Base-by-base conservation (phyloP, 2,329 filamentous ascomycete genomes). In the Diaporthe nobilis region DNA sequence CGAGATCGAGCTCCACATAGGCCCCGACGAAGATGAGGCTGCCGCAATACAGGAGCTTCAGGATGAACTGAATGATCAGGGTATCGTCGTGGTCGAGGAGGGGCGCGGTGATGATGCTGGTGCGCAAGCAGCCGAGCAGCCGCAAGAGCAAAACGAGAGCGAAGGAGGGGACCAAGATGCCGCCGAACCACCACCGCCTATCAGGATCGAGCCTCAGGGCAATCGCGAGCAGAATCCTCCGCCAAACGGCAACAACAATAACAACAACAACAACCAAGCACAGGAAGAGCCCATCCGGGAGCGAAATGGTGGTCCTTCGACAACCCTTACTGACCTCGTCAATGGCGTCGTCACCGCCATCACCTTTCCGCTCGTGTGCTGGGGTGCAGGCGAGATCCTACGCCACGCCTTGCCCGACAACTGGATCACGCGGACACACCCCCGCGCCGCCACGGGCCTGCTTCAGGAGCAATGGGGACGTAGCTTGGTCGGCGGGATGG, bases 381-480 rank as follows among this genome's bases (percentile, higher is more conserved):
- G 93, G 42, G 89, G 91, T 20, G 91, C 95, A 84, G 97, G 97
- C 60, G 93, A 95, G 80, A 81, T 95, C 0, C 87, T 98, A 47
- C 92, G 93, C 20, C 82, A 91, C 15, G 84, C 90, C 0, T 86
- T 98, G 1, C 96, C 96, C 0, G 86, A 86, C 49, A 85, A 90
- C 4, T 95, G 94, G 92, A 92, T 93, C 13, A 85, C 86, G 0
- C 84, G 85, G 12, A 83, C 87, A 2, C 77, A 78, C 57, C 82
- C 87, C 49, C 86, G 89, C 4, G 42, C 60, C 25, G 78, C 78
- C 0, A 90, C 90, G 0, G 93, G 94, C 0, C 87, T 98, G 37
- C 83, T 99, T 44, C 94, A 97, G 81, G 91, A 94, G 79, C 92
- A 93, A 75, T 98, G 97, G 95, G 97, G 95, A 1, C 89, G 97